Evolutionary conservation across 129 eudicot species (phyloP), one percentile per base, ranked within the genome.

Genomic region (Flaveria linearis): DNA sequence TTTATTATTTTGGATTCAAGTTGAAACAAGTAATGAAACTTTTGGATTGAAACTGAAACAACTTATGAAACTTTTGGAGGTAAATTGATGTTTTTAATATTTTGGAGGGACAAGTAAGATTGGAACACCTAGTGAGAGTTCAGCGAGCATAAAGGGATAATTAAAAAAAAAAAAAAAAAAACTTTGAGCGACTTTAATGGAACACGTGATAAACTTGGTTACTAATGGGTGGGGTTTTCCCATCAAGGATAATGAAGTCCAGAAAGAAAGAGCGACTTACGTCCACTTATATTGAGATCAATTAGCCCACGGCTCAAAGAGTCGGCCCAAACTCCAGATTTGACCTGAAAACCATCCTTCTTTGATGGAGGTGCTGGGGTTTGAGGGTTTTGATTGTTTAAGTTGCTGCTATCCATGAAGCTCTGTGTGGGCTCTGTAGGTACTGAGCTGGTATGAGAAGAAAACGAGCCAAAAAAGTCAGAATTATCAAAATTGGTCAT

Each of bases 261-360:
- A 41, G 67, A 74, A 43, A 26, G 12, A 43, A 56, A 73, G 76
- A 69, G 66, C 0, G 50, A 87, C 99, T 86, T 89, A 94, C 99
- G 96, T 70, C 97, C 99, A 76, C 93, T 49, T 71, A 95, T 95
- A 76, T 95, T 95, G 18, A 95, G 97, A 83, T 95, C 99, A 81
- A 95, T 91, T 33, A 91, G 57, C 78, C 99, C 99, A 73, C 99
- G 99, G 79, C 96, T 94, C 85, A 94, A 84, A 49, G 99, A 94
- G 87, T 94, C 99, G 15, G 99, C 92, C 99, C 99, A 95, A 46
- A 95, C 93, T 84, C 99, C 99, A 42, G 97, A 95, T 83, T 91
- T 95, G 28, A 95, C 97, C 87, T 95, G 99, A 77, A 91, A 95
- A 25, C 67, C 75, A 17, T 69, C 89, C 86, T 85, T 85, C 84